Percentiles rank a stretch among this genome's conserved stretches.
Evolutionary conservation across 257 asterid genomes (phyloP).

Genomic region (Nicotiana benthamiana): DNA sequence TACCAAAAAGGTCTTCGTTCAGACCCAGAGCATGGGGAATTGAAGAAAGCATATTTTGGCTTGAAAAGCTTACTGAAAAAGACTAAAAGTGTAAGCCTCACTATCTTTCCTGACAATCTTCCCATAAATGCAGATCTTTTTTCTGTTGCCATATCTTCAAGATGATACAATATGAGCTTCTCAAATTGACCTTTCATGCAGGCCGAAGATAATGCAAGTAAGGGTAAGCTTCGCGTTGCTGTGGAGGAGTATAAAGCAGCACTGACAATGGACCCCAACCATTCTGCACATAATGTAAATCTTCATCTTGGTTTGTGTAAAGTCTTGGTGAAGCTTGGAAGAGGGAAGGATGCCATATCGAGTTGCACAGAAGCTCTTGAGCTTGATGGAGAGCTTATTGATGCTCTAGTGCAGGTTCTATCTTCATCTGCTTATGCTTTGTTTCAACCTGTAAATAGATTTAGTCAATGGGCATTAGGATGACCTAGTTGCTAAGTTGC

Average conservation of each 20-base stretch:
- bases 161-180: slow-evolving; percentile 1
- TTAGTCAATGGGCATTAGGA: not conserved
- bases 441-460: not conserved
- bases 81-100: slow-evolving; percentile 59
- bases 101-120: not conserved
- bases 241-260: slow-evolving; percentile 83
- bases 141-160: not conserved
- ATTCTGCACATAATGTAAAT: slow-evolving; percentile 62
- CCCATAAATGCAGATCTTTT: not conserved
- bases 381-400: slow-evolving; percentile 66
- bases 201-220: slow-evolving; percentile 91
- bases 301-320: slow-evolving; percentile 87
- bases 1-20: slow-evolving; percentile 94
- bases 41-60: slow-evolving; percentile 88
- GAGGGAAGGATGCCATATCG: slow-evolving; percentile 77
- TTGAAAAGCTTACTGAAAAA: slow-evolving; percentile 82
- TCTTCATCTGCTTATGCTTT: not conserved
- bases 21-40: slow-evolving; percentile 86
- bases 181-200: slow-evolving; percentile 22
- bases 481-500: no score
- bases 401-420: slow-evolving; percentile 81
- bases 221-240: slow-evolving; percentile 81
- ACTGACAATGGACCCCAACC: slow-evolving; percentile 75
- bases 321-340: slow-evolving; percentile 81
- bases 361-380: slow-evolving; percentile 80